A percentile compares a stretch with the other conserved stretches of the same genome.
phyloP scores from a whole-genome alignment of 2,329 filamentous ascomycete genomes.

The Phaeosphaeriaceae sp. region DNA sequence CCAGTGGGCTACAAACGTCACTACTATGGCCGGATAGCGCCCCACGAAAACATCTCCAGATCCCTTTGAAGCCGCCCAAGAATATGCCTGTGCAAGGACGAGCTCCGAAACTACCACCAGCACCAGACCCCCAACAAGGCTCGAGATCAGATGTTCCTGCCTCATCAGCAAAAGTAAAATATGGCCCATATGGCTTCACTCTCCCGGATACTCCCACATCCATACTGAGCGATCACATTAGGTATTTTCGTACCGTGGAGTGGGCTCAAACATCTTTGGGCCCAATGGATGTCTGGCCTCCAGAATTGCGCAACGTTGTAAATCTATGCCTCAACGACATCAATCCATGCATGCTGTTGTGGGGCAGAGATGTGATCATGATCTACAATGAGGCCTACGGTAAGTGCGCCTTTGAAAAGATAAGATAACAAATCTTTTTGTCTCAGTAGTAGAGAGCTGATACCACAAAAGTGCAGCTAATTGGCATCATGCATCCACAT shows the following conservation, averaged over 20 bases:
- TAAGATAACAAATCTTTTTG: no score
- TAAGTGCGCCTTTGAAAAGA: no score
- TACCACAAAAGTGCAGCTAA: slow-evolving; percentile 22
- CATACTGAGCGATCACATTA: slow-evolving; percentile 68
- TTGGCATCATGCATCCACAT: slow-evolving; percentile 56
- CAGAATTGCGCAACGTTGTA: slow-evolving; percentile 74
- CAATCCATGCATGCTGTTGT: slow-evolving; percentile 66
- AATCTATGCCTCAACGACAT: slow-evolving; percentile 70
- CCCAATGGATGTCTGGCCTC: slow-evolving; percentile 71
- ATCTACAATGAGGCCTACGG: slow-evolving; percentile 48
- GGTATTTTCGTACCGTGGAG: slow-evolving; percentile 70
- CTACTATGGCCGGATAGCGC: slow-evolving; percentile 16
- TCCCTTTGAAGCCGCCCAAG: slow-evolving; percentile 43
- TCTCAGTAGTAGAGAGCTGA: no score
- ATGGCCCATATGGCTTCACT: slow-evolving; percentile 22
- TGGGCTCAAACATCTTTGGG: slow-evolving; percentile 76
- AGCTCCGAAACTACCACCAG: slow-evolving; percentile 34
- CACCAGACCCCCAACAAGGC: not conserved
- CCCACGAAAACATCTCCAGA: slow-evolving; percentile 4
- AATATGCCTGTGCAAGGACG: slow-evolving; percentile 51
- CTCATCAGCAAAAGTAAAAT: not conserved
- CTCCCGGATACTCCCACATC: slow-evolving; percentile 12
- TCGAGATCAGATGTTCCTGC: not conserved
- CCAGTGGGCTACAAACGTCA: slow-evolving; percentile 33
- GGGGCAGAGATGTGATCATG: slow-evolving; percentile 47